Percentiles rank a stretch among this genome's conserved stretches.
phyloP scores from a whole-genome alignment of 2,329 filamentous ascomycete genomes.

The Calcarisporium arbuscula region DNA sequence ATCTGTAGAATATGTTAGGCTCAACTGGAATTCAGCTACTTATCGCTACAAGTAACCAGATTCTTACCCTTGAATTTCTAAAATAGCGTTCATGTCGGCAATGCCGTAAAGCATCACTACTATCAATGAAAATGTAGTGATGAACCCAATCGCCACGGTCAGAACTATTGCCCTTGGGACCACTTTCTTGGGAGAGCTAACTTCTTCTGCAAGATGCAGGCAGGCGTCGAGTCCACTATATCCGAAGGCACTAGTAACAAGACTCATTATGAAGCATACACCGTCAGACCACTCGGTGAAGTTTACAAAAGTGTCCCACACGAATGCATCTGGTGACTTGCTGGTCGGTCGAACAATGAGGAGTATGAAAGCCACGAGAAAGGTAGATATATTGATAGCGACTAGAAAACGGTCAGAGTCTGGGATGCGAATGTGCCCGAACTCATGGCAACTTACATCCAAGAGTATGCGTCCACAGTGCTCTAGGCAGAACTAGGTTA shows the following conservation, averaged over 20 bases:
- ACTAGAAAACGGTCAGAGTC: no score
- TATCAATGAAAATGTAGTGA: slow-evolving; percentile 23
- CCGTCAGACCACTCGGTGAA: slow-evolving; percentile 20
- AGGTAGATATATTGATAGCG: no score
- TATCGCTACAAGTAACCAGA: no score
- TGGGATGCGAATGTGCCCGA: no score
- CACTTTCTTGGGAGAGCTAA: slow-evolving; percentile 19
- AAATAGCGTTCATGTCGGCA: slow-evolving; percentile 13
- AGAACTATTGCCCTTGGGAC: slow-evolving; percentile 26
- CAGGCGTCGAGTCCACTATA: slow-evolving; percentile 29
- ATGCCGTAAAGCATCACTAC: slow-evolving; percentile 20
- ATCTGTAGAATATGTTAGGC: no score
- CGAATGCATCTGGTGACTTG: no score
- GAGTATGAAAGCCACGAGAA: slow-evolving; percentile 1
- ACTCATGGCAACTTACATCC: no score
- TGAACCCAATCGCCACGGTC: slow-evolving; percentile 25
- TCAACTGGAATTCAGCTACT: no score
- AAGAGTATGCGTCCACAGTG: no score
- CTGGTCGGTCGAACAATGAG: no score
- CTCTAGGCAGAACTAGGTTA: no score
- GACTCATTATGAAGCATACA: slow-evolving; percentile 30
- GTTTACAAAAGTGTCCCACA: slow-evolving; percentile 24
- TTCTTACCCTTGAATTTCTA: no score
- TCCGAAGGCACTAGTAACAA: slow-evolving; percentile 30
- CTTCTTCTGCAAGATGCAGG: slow-evolving; percentile 32